Evolutionary conservation across 345 rosid species (phyloP).

Genomic region (Arabis hirsuta): DNA sequence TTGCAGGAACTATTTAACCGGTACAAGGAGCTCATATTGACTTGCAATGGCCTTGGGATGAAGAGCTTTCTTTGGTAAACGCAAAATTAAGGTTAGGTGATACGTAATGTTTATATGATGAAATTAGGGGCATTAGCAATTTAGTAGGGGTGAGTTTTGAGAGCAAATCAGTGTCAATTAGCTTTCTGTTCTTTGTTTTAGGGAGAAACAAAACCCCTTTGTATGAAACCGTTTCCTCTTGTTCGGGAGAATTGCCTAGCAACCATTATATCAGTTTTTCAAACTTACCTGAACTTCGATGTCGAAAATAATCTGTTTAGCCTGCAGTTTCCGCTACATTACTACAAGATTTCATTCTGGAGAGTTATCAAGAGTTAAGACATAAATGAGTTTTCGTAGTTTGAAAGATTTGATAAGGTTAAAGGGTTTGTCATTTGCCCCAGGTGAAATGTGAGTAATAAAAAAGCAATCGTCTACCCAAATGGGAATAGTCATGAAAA

Average conservation of each 20-base stretch:
- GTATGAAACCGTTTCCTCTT: neutral
- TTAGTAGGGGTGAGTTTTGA: neutral
- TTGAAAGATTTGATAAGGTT: no score
- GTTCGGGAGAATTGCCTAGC: neutral
- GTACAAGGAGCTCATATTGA: constrained; percentile 88
- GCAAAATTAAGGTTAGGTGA: constrained; percentile 13
- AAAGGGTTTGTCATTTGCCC: neutral
- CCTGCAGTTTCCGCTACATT: neutral
- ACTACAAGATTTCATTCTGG: neutral
- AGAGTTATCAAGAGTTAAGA: neutral
- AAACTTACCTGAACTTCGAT: neutral
- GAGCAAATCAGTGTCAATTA: neutral
- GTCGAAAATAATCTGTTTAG: neutral
- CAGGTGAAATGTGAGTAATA: neutral
- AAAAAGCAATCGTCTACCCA: no score
- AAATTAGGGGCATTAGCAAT: constrained; percentile 8
- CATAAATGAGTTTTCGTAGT: neutral
- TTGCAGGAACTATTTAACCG: constrained; percentile 83
- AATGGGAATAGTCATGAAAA: no score
- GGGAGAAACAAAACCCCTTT: neutral
- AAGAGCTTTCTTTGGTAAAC: constrained; percentile 68
- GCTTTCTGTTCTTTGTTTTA: neutral
- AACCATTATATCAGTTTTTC: constrained; percentile 3
- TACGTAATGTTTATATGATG: constrained; percentile 24
- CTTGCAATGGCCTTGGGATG: constrained; percentile 95